Evolutionary conservation across 108 stramenopile genomes (phyloP).

Genomic region (Cyclostephanos tholiformis): DNA sequence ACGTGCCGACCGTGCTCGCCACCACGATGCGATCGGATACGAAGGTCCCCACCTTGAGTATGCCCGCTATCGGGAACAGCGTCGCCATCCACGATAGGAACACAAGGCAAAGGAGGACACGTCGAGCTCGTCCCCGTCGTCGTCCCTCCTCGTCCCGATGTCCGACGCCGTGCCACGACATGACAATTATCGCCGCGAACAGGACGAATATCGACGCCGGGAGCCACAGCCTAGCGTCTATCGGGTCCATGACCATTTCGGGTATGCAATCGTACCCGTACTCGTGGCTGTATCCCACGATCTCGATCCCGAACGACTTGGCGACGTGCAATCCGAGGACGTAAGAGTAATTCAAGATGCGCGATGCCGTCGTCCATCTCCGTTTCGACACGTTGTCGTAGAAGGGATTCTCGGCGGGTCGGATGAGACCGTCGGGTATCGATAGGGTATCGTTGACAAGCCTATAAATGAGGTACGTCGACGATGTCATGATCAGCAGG

Average conservation of each 20-base stretch:
- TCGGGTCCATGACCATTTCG: slow-evolving; percentile 41
- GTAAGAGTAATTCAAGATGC: slow-evolving; percentile 64
- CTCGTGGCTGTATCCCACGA: slow-evolving; percentile 81
- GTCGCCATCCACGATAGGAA: slow-evolving; percentile 73
- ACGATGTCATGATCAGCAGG: slow-evolving; percentile 43
- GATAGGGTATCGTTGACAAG: slow-evolving; percentile 55
- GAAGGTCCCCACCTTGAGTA: slow-evolving; percentile 87
- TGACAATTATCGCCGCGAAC: slow-evolving; percentile 21
- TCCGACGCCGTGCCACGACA: slow-evolving; percentile 34
- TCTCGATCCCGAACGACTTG: slow-evolving; percentile 62
- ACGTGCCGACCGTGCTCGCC: slow-evolving; percentile 65
- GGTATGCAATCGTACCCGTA: slow-evolving; percentile 84
- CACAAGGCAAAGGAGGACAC: slow-evolving; percentile 55
- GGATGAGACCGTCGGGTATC: slow-evolving; percentile 81
- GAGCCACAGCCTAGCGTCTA: slow-evolving; percentile 58
- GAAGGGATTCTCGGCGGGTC: slow-evolving; percentile 87
- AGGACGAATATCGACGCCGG: slow-evolving; percentile 38
- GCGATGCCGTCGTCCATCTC: slow-evolving; percentile 10
- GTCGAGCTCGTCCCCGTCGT: slow-evolving; percentile 21
- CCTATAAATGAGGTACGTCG: slow-evolving; percentile 56
- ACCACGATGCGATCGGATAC: slow-evolving; percentile 85
- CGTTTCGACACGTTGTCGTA: slow-evolving; percentile 36
- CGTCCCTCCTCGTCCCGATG: not conserved
- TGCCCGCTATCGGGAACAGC: slow-evolving; percentile 75
- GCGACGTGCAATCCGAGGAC: slow-evolving; percentile 64